Evolutionary conservation across 768 basidiomycete genomes (phyloP), one percentile per base, ranked within the genome.

Genomic region (Phylloporus sp.): DNA sequence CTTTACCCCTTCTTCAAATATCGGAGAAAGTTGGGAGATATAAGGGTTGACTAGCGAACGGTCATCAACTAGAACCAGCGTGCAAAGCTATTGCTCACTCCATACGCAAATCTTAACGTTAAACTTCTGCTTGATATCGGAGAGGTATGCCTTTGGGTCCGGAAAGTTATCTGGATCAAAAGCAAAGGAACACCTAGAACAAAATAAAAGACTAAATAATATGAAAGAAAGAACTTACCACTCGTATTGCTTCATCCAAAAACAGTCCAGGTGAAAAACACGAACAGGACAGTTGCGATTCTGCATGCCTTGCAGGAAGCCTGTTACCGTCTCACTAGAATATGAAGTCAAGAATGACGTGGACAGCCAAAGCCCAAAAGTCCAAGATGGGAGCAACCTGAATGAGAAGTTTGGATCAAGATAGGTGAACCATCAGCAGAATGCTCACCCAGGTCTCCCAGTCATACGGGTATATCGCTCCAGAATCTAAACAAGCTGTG

Each of bases 121-220:
- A 64, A 81, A 84, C 55, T 76, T 80, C 29, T 71, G 59, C 62
- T 84, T 83, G 59, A 84, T 81, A 59, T 81, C 76, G 45, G 78
- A 64, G 7, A 83, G 67, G 57, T 88, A 85, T 22, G 76, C 78
- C 51, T 79, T 75, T 13, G 86, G 86, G 60, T 90, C 78, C 5
- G 86, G 85, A 74, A 90, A 90, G 59, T 81, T 79, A 27, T 85
- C 83, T 2, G 85, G 82, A 59, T 88, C 86, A 61, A 87, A 88
- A 1, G 84, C 84, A 70, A 88, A 90, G 12, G 81, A 84, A 56
- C 82, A 84, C 81, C 82, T 83, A 42, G 38, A 53, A 65, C 60
- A 64, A 64, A 41, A 53, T 35, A 16, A 55, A 27, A n/a, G 12
- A 48, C 5, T 24, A 28, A 11, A 22, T n/a, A 6, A n/a, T 20